Percentiles rank a stretch among this genome's conserved stretches.
Conservation (phyloP, 352 stramenopile species). For the Pythium rishiriense region DNA sequence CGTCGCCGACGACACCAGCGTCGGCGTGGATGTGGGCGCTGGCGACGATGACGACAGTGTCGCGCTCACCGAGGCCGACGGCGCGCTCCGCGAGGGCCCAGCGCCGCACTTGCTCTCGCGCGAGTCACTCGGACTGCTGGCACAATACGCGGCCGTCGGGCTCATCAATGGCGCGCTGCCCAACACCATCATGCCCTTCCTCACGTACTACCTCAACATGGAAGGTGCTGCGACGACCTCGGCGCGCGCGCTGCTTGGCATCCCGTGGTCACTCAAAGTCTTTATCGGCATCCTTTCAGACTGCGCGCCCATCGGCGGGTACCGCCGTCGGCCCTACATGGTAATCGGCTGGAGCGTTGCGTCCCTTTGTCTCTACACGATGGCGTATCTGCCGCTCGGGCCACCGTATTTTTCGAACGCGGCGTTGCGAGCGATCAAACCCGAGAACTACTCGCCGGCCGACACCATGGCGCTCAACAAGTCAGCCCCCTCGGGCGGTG, state of each 20-base stretch:
- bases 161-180: background rate
- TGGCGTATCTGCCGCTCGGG: slow-evolving; percentile 14
- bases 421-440: background rate
- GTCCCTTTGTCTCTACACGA: slow-evolving; percentile 11
- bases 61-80: background rate
- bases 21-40: too few relatives aligned
- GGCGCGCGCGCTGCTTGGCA: slow-evolving; percentile 19
- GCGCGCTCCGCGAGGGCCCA: slow-evolving; percentile 9
- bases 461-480: slow-evolving; percentile 16
- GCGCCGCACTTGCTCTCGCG: slow-evolving; percentile 7
- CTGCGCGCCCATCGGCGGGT: slow-evolving; percentile 20
- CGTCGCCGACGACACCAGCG: too few relatives aligned
- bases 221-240: slow-evolving; percentile 17
- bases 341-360: slow-evolving; percentile 22
- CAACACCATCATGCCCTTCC: slow-evolving; percentile 19
- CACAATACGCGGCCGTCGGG: too few relatives aligned
- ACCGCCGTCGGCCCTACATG: slow-evolving; percentile 28
- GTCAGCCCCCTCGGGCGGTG: background rate
- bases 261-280: slow-evolving; percentile 10
- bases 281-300: too few relatives aligned
- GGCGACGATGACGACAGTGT: too few relatives aligned
- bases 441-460: slow-evolving; percentile 1
- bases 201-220: slow-evolving; percentile 28
- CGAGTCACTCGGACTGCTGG: slow-evolving; percentile 12
- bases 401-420: slow-evolving; percentile 17